phyloP scores from a whole-genome alignment of 2,329 filamentous ascomycete genomes.

The Paracorniculantispora psalliotae region DNA sequence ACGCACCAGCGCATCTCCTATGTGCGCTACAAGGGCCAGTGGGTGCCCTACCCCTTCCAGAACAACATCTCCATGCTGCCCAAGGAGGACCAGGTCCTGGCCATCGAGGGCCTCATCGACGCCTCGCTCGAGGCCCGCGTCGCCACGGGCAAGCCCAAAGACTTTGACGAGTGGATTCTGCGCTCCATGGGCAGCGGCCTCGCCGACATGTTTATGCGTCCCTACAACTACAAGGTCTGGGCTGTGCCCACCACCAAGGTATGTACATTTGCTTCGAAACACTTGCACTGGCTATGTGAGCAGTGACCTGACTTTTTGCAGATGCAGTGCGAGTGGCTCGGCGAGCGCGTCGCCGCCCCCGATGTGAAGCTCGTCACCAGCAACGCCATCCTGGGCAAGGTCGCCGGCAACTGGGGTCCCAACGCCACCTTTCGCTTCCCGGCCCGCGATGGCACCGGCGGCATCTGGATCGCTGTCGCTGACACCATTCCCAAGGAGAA shows the following conservation, averaged over 20 bases:
- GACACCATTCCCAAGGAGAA: constrained; percentile 90
- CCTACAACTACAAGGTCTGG: constrained; percentile 99
- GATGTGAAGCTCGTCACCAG: constrained; percentile 89
- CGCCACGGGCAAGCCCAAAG: constrained; percentile 83
- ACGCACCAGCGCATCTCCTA: constrained; percentile 98
- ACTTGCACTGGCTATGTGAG: neutral
- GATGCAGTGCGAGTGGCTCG: constrained; percentile 99
- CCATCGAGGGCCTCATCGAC: constrained; percentile 94
- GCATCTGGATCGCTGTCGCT: constrained; percentile 97
- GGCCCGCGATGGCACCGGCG: constrained; percentile 88
- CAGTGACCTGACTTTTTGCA: constrained; percentile 35
- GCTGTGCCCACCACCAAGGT: constrained; percentile 96
- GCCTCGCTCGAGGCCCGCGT: constrained; percentile 83
- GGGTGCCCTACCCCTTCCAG: constrained; percentile 99
- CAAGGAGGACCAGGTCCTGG: constrained; percentile 93
- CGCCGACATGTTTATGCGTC: constrained; percentile 95
- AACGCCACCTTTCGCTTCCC: constrained; percentile 99
- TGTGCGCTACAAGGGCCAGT: constrained; percentile 91
- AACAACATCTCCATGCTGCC: constrained; percentile 99
- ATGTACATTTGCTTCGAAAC: constrained; percentile 26
- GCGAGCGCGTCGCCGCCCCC: constrained; percentile 95
- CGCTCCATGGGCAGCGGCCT: constrained; percentile 86
- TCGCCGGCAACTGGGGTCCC: constrained; percentile 94
- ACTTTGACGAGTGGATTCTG: constrained; percentile 98
- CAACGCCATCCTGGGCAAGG: constrained; percentile 95